Base-by-base conservation (phyloP, 2,329 filamentous ascomycete species). In the Ambrosiella beaveri region DNA sequence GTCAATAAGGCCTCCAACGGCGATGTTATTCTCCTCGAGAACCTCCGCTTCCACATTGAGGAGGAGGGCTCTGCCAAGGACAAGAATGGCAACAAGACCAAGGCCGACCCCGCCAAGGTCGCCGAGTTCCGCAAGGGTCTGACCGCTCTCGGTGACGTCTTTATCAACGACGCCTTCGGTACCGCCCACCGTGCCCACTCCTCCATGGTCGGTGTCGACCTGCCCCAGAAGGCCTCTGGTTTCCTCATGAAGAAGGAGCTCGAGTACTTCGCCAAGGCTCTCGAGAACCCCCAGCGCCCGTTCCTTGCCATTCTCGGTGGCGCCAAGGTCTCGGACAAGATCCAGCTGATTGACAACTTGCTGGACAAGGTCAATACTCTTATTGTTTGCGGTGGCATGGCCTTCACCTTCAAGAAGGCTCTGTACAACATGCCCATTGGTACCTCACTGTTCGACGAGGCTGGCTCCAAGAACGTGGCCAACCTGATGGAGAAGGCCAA, bases 221-320 rank as follows among this genome's bases (percentile, higher is more conserved):
- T 98, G 54, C 90, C 91, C 65, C 88, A 97, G 73, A 96, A 95
- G 79, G 93, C 93, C 8, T 88, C 91, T 59, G 93, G 93, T 63
- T 98, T 96, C 84, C 83, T 98, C 68, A 89, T 98, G 79, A 98
- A 98, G 86, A 98, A 97, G 80, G 93, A 98, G 75, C 86, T 98
- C 63, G 93, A 98, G 70, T 98, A 98, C 84, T 98, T 98, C 70
- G 93, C 93, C 64, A 82, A 96, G 77, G 93, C 89, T 44, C 86
- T 98, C 62, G 93, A 98, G 77, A 82, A 80, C 66, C 93, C 93
- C 62, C 79, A 94, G 76, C 84, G 91, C 59, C 93, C 93, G 62
- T 98, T 98, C 86, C 84, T 98, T 57, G 94, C 93, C 71, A 98
- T 98, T 70, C 86, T 98, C 57, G 93, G 93, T 66, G 93, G 93